Conservation (phyloP, 1,284 basidiomycete species). For the Mrakiaceae sp. region DNA sequence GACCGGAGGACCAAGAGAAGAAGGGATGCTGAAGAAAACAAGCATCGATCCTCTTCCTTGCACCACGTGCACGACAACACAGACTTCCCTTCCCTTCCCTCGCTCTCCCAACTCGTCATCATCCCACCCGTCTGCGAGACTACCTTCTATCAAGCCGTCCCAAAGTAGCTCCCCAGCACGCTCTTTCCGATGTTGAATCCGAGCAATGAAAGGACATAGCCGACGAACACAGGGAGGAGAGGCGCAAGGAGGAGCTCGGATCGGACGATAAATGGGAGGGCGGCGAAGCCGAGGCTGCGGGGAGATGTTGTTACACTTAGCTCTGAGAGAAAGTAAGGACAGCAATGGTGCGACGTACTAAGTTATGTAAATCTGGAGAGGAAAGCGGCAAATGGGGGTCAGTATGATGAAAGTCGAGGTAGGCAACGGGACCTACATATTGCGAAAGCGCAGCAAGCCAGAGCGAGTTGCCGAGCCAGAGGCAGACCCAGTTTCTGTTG, state of each 20-base stretch:
- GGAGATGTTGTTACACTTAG: neutral
- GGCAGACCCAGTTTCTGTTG: constrained; percentile 64
- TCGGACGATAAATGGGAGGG: constrained; percentile 80
- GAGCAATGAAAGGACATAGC: constrained; percentile 44
- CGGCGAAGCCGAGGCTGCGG: constrained; percentile 72
- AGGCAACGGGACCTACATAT: constrained; percentile 27
- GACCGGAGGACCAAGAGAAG: too few species aligned
- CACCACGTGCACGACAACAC: too few species aligned
- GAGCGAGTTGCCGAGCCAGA: constrained; percentile 66
- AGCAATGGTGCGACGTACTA: neutral
- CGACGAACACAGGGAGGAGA: constrained; percentile 66
- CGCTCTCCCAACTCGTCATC: too few species aligned
- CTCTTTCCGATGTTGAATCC: constrained; percentile 79
- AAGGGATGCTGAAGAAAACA: too few species aligned
- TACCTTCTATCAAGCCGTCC: constrained; percentile 21
- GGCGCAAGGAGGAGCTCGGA: constrained; percentile 77
- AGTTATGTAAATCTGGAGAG: constrained; percentile 13
- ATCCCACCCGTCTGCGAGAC: too few species aligned
- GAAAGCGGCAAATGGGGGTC: neutral
- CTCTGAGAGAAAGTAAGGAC: neutral
- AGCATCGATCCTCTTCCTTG: too few species aligned
- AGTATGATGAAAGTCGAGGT: neutral
- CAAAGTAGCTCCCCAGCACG: constrained; percentile 67
- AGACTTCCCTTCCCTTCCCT: too few species aligned
- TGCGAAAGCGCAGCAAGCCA: constrained; percentile 21